Evolutionary conservation across 495 filamentous ascomycete genomes (phyloP).

Genomic region (Lasiosphaeria ovina): DNA sequence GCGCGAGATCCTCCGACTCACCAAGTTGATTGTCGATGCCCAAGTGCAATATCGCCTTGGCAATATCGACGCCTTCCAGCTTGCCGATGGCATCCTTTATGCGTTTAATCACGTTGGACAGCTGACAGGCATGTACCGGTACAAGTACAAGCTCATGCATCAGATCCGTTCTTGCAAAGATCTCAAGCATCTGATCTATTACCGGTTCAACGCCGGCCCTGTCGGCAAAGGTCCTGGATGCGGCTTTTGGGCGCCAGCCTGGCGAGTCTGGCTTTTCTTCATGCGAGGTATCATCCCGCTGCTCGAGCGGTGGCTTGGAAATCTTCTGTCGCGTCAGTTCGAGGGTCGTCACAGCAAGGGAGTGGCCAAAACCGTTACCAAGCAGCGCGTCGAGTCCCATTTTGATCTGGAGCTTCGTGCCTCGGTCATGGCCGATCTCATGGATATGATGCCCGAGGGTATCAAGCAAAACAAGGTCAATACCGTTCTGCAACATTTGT

Average conservation of each 20-base stretch:
- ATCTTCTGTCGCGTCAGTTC: conserved; percentile 94
- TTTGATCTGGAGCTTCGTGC: conserved; percentile 97
- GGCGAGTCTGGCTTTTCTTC: conserved; percentile 99
- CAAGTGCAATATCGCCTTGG: conserved; percentile 98
- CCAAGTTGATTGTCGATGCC: conserved; percentile 97
- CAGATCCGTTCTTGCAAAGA: conserved; percentile 99
- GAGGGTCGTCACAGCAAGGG: conserved; percentile 99
- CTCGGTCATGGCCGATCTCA: conserved; percentile 97
- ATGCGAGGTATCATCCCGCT: conserved; percentile 98
- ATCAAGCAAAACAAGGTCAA: conserved; percentile 99
- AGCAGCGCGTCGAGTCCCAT: conserved; percentile 98
- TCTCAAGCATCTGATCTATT: conserved; percentile 98
- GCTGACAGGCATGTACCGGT: conserved; percentile 98
- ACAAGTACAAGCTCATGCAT: conserved; percentile 99
- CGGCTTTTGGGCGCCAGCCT: conserved; percentile 99
- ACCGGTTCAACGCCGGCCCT: conserved; percentile 96
- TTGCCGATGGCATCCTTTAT: conserved; percentile 97
- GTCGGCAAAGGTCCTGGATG: conserved; percentile 98
- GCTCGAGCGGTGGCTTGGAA: conserved; percentile 96
- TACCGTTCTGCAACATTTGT: conserved; percentile 94
- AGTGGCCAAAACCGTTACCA: conserved; percentile 98
- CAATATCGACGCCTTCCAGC: conserved; percentile 98
- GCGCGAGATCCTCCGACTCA: conserved; percentile 96
- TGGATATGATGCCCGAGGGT: conserved; percentile 99
- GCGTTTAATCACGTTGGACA: conserved; percentile 99